Percentiles rank a stretch among this genome's conserved stretches.
These are phyloP conservation scores for Globisporangium recalcitrans DNA, from an alignment of 352 stramenopile genomes.

Conservation along the genomic window DNA sequence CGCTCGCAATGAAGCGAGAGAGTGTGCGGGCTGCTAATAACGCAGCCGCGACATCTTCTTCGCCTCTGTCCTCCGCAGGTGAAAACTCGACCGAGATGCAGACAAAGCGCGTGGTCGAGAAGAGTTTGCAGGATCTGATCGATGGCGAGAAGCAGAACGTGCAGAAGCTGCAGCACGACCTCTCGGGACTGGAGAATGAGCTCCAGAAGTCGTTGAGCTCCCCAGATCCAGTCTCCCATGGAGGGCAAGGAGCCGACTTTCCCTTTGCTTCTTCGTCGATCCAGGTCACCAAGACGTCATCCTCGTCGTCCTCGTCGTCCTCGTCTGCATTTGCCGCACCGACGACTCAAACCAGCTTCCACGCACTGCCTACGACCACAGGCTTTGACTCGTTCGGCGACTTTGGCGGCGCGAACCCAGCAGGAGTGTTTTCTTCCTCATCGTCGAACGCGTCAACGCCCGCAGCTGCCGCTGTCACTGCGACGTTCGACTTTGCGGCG, in stretches of 20 bases:
- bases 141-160: slow-evolving; percentile 52
- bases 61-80: slow-evolving; percentile 7
- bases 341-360: slow-evolving; percentile 1
- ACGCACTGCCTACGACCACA: background rate
- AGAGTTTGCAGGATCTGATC: slow-evolving; percentile 47
- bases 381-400: slow-evolving; percentile 11
- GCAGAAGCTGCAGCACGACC: slow-evolving; percentile 46
- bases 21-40: slow-evolving; percentile 28
- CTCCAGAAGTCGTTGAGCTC: slow-evolving; percentile 34
- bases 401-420: background rate
- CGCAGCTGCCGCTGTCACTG: background rate
- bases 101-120: slow-evolving; percentile 35
- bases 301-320: background rate
- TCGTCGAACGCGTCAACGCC: slow-evolving; percentile 3
- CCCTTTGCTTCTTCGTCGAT: slow-evolving; percentile 1
- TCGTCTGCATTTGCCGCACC: background rate
- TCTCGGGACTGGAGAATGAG: slow-evolving; percentile 44
- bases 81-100: slow-evolving; percentile 25
- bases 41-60: slow-evolving; percentile 1
- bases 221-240: background rate
- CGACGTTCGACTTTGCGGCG: background rate
- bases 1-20: slow-evolving; percentile 64
- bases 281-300: slow-evolving; percentile 7
- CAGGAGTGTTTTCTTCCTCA: background rate
- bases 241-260: background rate